Evolutionary conservation across 805 yeast species (phyloP), one percentile per base, ranked within the genome.

Genomic region (Candida hispaniensis): DNA sequence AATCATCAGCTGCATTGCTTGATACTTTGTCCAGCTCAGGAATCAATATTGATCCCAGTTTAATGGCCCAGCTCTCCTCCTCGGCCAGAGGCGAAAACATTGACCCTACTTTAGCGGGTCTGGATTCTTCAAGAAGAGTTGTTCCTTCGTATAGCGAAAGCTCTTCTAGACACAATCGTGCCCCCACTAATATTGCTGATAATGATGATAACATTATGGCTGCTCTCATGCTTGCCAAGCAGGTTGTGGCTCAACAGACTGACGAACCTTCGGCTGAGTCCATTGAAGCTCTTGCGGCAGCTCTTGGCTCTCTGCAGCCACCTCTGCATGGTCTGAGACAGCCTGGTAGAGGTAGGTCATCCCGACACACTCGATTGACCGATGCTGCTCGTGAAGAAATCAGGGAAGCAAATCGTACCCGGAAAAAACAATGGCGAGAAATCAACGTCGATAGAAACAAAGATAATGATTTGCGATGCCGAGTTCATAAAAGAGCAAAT

Each of bases 351-450:
- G 5, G 5, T 13, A 5, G 33, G 25, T 14, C 19, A 23, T 13
- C 35, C 41, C 13, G 18, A 12, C 22, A 18, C 11, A 3, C 19
- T 11, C 26, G 29, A 20, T 18, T 47, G 7, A 44, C 57, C 2
- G 54, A 52, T 11, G 58, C 49, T 25, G 63, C 61, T 29, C 67
- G 67, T 42, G 82, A 76, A 47, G 66, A 71, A 42, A 61, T 75
- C 7, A 59, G 85, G 30, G 47, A 67, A 15, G 86, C 74, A 30
- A 82, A 82, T 48, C 61, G 93, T 30, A 80, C 74, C 36, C 61
- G 94, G 13, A 82, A 82, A 59, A 75, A 79, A 58, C 69, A 71
- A 45, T 82, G 94, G 94, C 65, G 94, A 48, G 86, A 74, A 44
- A 75, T 71, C 16, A 83, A 88, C 50, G 68, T 71, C 6, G 77